Evolutionary conservation across 805 yeast genomes (phyloP).

Genomic region (Candida chauliodis): DNA sequence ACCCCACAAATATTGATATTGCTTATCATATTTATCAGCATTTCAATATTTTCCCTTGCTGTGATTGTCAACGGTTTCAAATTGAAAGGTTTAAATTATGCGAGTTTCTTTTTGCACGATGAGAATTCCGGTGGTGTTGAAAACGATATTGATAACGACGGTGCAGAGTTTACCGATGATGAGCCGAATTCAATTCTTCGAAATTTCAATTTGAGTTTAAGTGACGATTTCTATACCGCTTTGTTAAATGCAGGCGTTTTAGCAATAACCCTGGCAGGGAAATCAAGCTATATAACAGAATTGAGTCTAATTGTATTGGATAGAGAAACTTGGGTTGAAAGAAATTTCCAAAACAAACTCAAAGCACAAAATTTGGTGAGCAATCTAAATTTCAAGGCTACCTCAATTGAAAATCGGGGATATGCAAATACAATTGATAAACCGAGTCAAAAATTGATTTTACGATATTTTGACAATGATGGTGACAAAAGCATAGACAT

Average conservation of each 20-base stretch:
- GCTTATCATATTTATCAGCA: constrained; percentile 48
- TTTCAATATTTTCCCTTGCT: constrained; percentile 54
- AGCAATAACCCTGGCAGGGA: constrained; percentile 65
- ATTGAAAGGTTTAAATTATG: constrained; percentile 32
- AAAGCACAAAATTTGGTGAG: neutral
- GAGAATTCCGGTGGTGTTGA: constrained; percentile 14
- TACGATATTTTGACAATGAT: constrained; percentile 2
- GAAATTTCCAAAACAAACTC: constrained; percentile 21
- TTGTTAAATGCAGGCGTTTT: constrained; percentile 57
- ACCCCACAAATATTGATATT: constrained; percentile 63
- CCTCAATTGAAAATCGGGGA: constrained; percentile 11
- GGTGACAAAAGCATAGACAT: constrained; percentile 1
- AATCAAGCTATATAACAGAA: constrained; percentile 62
- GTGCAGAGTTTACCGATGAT: constrained; percentile 11
- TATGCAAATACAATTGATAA: constrained; percentile 28
- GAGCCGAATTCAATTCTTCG: constrained; percentile 15
- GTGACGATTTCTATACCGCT: constrained; percentile 67
- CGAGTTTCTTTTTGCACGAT: constrained; percentile 26
- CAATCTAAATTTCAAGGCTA: neutral
- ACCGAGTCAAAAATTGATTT: constrained; percentile 24
- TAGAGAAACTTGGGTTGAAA: constrained; percentile 55
- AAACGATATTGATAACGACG: constrained; percentile 7
- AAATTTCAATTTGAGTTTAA: constrained; percentile 36
- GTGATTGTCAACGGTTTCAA: constrained; percentile 50
- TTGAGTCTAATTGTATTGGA: constrained; percentile 46